Conservation (phyloP, 2,329 filamentous ascomycete genomes). For the Aspergillus costaricaensis region DNA sequence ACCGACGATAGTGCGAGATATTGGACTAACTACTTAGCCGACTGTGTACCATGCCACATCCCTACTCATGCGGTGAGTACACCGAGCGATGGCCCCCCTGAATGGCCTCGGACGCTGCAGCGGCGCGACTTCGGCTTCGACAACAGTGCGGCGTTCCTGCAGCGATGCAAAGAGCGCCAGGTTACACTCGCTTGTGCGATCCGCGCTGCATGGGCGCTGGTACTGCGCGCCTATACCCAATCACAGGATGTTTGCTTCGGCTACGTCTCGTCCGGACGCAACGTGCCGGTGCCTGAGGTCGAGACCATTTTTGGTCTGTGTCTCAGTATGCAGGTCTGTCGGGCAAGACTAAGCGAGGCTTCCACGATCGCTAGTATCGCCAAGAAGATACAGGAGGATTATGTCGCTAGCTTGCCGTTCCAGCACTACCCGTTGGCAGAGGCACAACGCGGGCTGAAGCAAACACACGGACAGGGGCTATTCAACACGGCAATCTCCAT, state of each 20-base stretch:
- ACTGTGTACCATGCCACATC: neutral
- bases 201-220: neutral
- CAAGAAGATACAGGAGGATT: neutral
- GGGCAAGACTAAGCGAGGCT: neutral
- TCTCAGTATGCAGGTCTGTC: neutral
- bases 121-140: neutral
- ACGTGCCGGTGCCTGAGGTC: neutral
- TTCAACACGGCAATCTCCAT: constrained; percentile 1
- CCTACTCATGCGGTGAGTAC: neutral
- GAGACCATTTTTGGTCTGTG: neutral
- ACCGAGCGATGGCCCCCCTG: neutral
- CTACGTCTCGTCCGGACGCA: neutral
- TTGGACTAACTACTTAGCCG: neutral
- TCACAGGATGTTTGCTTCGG: neutral
- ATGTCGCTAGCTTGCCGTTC: neutral
- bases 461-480: neutral
- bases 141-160: neutral
- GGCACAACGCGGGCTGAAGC: neutral
- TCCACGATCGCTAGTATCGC: neutral
- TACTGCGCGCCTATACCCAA: neutral
- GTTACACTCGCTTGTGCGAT: constrained; percentile 1
- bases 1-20: neutral
- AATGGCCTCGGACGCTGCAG: neutral
- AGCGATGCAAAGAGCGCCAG: neutral
- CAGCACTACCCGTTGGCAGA: neutral